These are phyloP conservation scores for Hypoxylon sp. DNA, from an alignment of 2,329 filamentous ascomycete species.

Conservation along the genomic window DNA sequence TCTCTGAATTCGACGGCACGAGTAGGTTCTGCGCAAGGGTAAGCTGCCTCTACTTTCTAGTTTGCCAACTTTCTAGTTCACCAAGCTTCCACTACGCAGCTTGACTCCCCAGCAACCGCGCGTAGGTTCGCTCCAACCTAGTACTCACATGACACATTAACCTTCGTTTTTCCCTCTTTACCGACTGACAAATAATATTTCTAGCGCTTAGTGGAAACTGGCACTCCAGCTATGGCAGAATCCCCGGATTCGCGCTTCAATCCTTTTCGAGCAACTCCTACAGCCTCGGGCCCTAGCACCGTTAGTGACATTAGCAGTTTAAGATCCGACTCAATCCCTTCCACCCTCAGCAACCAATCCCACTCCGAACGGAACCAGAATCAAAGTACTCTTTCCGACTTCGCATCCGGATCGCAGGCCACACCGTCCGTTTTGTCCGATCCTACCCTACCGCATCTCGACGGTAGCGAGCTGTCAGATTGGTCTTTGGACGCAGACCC, in stretches of 20 bases:
- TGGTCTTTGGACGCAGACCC: background rate
- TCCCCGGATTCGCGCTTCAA: slow-evolving; percentile 33
- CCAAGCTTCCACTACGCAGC: slow-evolving; percentile 17
- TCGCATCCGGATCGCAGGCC: background rate
- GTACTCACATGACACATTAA: too few relatives aligned
- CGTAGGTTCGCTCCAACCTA: too few relatives aligned
- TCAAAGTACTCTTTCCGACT: background rate
- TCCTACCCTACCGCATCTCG: background rate
- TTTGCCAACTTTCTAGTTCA: background rate
- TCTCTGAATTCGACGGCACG: background rate
- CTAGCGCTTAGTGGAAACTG: too few relatives aligned
- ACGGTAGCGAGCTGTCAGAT: background rate
- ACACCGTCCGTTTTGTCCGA: background rate
- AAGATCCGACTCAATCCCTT: slow-evolving; percentile 3
- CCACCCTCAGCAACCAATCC: background rate
- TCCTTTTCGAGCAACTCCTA: background rate
- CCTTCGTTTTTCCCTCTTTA: too few relatives aligned
- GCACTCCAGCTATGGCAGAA: slow-evolving; percentile 35
- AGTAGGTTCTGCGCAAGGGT: background rate
- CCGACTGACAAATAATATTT: background rate
- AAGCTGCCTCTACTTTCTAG: background rate
- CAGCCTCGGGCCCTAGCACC: slow-evolving; percentile 3
- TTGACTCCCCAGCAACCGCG: background rate
- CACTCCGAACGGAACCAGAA: background rate
- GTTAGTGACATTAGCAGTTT: slow-evolving; percentile 4